A percentile compares a stretch with the other conserved stretches of the same genome.
Evolutionary conservation across 2,329 filamentous ascomycete species (phyloP).

Genomic region (Leptographium flavum): DNA sequence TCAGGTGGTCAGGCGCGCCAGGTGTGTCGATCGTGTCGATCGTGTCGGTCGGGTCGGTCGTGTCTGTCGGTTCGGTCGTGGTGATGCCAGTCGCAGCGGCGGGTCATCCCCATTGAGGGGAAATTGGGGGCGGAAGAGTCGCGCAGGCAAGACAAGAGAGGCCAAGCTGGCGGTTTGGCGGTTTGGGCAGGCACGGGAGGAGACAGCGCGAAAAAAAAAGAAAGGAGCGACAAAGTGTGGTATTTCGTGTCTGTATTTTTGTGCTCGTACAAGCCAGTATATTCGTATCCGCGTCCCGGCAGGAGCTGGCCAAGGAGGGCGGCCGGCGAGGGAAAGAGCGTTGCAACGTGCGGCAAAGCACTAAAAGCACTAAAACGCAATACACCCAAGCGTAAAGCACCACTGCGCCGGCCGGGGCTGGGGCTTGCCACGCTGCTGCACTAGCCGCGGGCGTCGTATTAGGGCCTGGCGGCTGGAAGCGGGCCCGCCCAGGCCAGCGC

Average conservation of each 20-base stretch:
- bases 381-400: too few relatives aligned
- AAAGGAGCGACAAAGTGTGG: too few relatives aligned
- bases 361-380: background rate
- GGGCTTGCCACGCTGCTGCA: background rate
- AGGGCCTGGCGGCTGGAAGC: slow-evolving; percentile 1
- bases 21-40: too few relatives aligned
- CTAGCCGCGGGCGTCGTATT: background rate
- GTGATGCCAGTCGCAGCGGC: background rate
- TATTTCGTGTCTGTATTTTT: too few relatives aligned
- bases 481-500: background rate
- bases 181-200: background rate
- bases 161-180: background rate
- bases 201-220: too few relatives aligned
- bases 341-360: background rate
- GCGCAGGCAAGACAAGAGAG: background rate
- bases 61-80: too few relatives aligned
- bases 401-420: too few relatives aligned
- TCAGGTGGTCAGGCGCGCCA: too few relatives aligned
- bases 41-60: too few relatives aligned
- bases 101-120: background rate
- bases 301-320: background rate
- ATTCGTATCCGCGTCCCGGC: too few relatives aligned
- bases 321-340: background rate
- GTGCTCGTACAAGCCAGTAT: too few relatives aligned
- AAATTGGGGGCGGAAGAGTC: background rate